Base-by-base conservation (phyloP, 805 yeast genomes). In the Yueomyces sinensis region DNA sequence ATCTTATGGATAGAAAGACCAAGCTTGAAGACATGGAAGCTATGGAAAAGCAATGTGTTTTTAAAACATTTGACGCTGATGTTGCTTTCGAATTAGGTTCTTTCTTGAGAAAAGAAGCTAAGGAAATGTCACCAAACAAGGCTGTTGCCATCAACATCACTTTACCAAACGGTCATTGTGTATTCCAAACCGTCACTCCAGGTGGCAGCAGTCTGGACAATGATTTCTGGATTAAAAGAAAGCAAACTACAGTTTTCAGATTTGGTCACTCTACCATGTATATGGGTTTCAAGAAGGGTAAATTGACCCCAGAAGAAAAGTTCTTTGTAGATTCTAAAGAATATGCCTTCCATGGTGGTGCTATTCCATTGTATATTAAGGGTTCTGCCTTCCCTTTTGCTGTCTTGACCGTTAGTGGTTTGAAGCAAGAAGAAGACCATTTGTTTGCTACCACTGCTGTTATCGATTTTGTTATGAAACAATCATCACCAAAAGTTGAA, bases 341-440 rank as follows among this genome's bases (percentile, higher is more conserved):
- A 11, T 72, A 61, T 43, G 73, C 74, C 9, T 51, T 61, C 22
- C 74, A 70, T 42, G 80, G 80, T 17, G 80, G 80, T 35, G 64
- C 69, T 24, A 63, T 72, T 33, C 76, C 77, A 9, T 52, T 72
- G 23, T 60, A 59, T 38, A 42, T 67, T 15, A 36, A 36, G 2
- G 42, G 45, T 17, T 47, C 49, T 17, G 54, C 56, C 19, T 48
- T 54, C 30, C 56, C 66, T 13, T 48, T 68, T 16, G 79, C 69
- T 7, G 63, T 70, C 1, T 52, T 73, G 30, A 69, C 76, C 3
- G 58, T 72, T 30, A 69, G 76, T 49, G 80, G 80, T 0, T 60
- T 73, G 48, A 63, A 66, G 15, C 76, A 72, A 41, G 63, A 63
- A 23, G 64, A 72, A 40, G 80, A 73, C 45, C 77, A 73, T 45